phyloP scores from a whole-genome alignment of 2,329 filamentous ascomycete genomes.

The Bretziella fagacearum region DNA sequence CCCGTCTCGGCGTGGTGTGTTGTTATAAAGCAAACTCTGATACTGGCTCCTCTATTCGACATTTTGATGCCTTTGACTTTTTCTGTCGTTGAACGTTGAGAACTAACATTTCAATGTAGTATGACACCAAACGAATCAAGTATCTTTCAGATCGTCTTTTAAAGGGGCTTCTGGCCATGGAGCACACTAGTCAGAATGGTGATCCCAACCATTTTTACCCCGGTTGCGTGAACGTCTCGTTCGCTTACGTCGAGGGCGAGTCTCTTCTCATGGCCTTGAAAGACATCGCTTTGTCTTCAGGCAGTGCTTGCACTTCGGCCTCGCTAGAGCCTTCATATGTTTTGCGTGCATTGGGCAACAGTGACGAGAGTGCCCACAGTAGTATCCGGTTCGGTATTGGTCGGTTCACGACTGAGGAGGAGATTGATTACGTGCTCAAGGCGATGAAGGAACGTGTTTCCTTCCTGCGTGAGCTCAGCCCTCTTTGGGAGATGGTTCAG shows the following conservation, averaged over 20 bases:
- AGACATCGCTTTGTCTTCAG: conserved; percentile 91
- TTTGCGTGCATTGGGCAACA: conserved; percentile 81
- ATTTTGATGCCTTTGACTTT: conserved; percentile 4
- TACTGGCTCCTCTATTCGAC: conserved; percentile 9
- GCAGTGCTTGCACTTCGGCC: conserved; percentile 91
- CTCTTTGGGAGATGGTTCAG: conserved; percentile 93
- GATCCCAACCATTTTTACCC: conserved; percentile 73
- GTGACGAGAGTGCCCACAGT: conserved; percentile 92
- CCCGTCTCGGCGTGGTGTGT: conserved; percentile 41
- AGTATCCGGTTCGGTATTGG: conserved; percentile 97
- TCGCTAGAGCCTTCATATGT: conserved; percentile 96
- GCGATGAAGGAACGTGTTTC: conserved; percentile 79
- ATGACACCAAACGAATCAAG: conserved; percentile 75
- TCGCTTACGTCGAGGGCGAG: conserved; percentile 95
- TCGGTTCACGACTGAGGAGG: conserved; percentile 82
- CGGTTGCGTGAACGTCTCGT: conserved; percentile 95
- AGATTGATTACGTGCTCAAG: conserved; percentile 96
- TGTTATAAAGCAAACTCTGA: conserved; percentile 56
- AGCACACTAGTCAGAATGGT: conserved; percentile 86
- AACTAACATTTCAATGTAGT: conserved; percentile 37
- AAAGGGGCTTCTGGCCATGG: conserved; percentile 67
- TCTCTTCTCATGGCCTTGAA: conserved; percentile 96
- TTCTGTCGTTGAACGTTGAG: conserved; percentile 6
- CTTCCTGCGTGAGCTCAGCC: conserved; percentile 86
- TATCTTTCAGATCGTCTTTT: conserved; percentile 67